These are phyloP conservation scores for Amauroascus verrucosus DNA, from an alignment of 2,329 filamentous ascomycete genomes.

Conservation along the genomic window DNA sequence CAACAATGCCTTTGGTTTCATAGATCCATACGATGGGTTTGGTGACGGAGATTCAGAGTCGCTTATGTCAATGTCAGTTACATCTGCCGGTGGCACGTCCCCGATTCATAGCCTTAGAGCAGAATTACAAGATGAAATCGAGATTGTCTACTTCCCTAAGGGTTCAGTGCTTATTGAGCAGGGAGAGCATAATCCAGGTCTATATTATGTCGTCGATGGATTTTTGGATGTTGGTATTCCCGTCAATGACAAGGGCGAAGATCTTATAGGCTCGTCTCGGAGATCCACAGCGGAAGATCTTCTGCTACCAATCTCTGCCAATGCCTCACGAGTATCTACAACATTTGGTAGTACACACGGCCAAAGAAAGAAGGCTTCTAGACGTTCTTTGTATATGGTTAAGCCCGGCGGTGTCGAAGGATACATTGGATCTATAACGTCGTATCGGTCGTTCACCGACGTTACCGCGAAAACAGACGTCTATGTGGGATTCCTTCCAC, in stretches of 20 bases:
- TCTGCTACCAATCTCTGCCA: constrained; percentile 39
- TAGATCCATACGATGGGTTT: constrained; percentile 65
- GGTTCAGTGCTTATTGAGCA: constrained; percentile 91
- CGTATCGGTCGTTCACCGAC: constrained; percentile 91
- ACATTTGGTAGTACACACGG: constrained; percentile 22
- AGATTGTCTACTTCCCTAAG: constrained; percentile 95
- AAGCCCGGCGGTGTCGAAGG: constrained; percentile 91
- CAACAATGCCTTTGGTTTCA: constrained; percentile 81
- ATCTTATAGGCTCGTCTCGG: constrained; percentile 30
- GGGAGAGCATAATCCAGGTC: constrained; percentile 86
- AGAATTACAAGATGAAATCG: constrained; percentile 82
- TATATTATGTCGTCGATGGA: constrained; percentile 96
- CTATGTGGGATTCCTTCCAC: constrained; percentile 88
- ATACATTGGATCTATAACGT: constrained; percentile 88
- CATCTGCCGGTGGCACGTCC: constrained; percentile 50
- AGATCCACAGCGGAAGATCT: constrained; percentile 29
- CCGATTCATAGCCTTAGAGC: constrained; percentile 58
- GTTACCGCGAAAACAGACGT: constrained; percentile 97
- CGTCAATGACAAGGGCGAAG: constrained; percentile 48
- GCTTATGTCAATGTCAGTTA: constrained; percentile 56
- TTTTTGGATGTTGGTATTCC: constrained; percentile 92
- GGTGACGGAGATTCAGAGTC: constrained; percentile 81
- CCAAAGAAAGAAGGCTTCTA: constrained; percentile 37
- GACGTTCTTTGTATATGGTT: constrained; percentile 73
- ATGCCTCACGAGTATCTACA: constrained; percentile 29